Conservation (phyloP, 202 grass and related monocot genomes). For the Panicum hallii region DNA sequence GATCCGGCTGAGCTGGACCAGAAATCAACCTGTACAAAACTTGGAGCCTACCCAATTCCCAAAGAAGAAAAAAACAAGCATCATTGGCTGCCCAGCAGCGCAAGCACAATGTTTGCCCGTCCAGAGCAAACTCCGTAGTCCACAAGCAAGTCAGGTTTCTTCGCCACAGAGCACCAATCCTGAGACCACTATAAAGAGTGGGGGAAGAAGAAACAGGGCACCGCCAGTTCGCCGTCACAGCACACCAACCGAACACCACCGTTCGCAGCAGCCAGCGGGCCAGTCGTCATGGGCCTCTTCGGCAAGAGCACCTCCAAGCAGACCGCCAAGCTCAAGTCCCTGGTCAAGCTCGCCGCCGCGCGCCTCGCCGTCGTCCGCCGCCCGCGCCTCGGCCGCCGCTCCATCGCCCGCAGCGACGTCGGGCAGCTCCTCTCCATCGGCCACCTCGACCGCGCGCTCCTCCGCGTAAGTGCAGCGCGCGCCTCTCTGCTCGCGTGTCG, state of each 20-base stretch:
- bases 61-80: neutral
- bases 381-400: constrained; percentile 57
- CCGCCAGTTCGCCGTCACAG: neutral
- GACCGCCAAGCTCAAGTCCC: constrained; percentile 70
- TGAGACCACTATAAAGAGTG: constrained; percentile 24
- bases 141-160: constrained; percentile 52
- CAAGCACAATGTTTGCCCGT: neutral
- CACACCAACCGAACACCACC: neutral
- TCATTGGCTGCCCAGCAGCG: neutral
- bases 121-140: constrained; percentile 30
- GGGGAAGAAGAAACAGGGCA: neutral
- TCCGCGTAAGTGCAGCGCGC: constrained; percentile 39
- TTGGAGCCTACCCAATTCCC: constrained; percentile 41
- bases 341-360: constrained; percentile 47
- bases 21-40: neutral
- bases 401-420: constrained; percentile 65
- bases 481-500: constrained; percentile 15
- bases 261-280: neutral
- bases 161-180: constrained; percentile 6
- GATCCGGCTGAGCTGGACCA: neutral
- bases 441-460: constrained; percentile 74
- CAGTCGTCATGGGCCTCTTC: constrained; percentile 50
- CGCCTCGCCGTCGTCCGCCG: constrained; percentile 61
- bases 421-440: constrained; percentile 75
- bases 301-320: constrained; percentile 65